Percentiles rank a stretch among this genome's conserved stretches.
Conservation (phyloP, 148 eudicot genomes). For the Fagopyrum esculentum region DNA sequence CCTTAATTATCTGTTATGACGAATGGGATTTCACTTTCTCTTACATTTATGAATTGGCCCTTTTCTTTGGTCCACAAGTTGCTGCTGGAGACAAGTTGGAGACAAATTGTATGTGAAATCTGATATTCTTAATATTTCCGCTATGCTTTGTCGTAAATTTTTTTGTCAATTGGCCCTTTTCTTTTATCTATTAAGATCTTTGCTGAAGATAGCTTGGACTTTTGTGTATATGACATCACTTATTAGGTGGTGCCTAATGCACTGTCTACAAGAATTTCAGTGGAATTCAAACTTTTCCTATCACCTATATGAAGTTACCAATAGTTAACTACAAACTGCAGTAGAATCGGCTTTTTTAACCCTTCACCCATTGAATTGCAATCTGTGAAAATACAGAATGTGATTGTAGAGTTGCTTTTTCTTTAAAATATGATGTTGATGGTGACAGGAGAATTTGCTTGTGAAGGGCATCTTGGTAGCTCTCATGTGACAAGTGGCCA, state of each 20-base stretch:
- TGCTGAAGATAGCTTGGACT: neutral
- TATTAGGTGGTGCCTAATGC: neutral
- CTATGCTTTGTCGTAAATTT: neutral
- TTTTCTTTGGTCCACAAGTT: neutral
- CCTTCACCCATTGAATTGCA: neutral
- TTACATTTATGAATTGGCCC: neutral
- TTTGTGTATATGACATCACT: neutral
- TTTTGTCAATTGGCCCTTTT: neutral
- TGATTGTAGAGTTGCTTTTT: neutral
- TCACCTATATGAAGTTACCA: neutral
- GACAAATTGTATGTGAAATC: constrained; percentile 4
- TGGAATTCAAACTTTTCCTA: neutral
- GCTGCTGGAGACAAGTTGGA: neutral
- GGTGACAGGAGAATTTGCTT: neutral
- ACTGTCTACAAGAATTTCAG: neutral
- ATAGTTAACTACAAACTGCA: too few species aligned
- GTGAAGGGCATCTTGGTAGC: neutral
- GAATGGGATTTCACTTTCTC: neutral
- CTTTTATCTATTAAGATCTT: neutral
- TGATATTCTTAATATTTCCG: neutral
- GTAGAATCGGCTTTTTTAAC: too few species aligned
- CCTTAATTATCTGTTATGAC: neutral
- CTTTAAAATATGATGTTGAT: neutral
- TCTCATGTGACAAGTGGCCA: neutral
- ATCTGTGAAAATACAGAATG: neutral